Percentiles rank a stretch among this genome's conserved stretches.
Evolutionary conservation across 176 grass and related monocot genomes (phyloP).

Genomic region (Eleusine indica): DNA sequence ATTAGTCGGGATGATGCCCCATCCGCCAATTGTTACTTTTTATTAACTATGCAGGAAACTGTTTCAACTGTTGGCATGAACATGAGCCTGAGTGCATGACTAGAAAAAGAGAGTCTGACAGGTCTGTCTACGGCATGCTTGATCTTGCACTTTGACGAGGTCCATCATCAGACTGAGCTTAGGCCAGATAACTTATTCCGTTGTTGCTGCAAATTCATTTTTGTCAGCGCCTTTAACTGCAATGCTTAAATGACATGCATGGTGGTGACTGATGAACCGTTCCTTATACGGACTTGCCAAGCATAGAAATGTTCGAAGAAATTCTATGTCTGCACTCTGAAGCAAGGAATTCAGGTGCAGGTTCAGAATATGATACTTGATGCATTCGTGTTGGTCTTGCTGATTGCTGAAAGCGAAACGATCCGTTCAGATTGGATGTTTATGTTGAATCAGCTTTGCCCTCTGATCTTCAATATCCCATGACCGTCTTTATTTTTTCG

Average conservation of each 20-base stretch:
- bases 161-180: too few species aligned
- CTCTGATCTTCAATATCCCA: neutral
- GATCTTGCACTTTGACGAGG: too few species aligned
- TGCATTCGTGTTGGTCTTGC: neutral
- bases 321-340: neutral
- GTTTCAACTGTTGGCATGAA: too few species aligned
- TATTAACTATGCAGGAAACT: too few species aligned
- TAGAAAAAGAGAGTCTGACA: too few species aligned
- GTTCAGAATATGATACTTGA: neutral
- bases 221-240: neutral
- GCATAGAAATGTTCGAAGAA: neutral
- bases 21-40: too few species aligned
- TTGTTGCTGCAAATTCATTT: too few species aligned
- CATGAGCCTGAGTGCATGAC: too few species aligned
- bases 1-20: too few species aligned
- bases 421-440: neutral
- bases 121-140: too few species aligned
- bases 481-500: neutral
- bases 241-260: neutral
- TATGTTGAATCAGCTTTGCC: neutral
- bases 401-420: neutral
- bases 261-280: too few species aligned
- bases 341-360: neutral
- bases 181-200: too few species aligned
- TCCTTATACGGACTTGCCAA: conserved; percentile 11